Evolutionary conservation across 2,329 filamentous ascomycete genomes (phyloP), one percentile per base, ranked within the genome.

Genomic region (Phoma sp.): DNA sequence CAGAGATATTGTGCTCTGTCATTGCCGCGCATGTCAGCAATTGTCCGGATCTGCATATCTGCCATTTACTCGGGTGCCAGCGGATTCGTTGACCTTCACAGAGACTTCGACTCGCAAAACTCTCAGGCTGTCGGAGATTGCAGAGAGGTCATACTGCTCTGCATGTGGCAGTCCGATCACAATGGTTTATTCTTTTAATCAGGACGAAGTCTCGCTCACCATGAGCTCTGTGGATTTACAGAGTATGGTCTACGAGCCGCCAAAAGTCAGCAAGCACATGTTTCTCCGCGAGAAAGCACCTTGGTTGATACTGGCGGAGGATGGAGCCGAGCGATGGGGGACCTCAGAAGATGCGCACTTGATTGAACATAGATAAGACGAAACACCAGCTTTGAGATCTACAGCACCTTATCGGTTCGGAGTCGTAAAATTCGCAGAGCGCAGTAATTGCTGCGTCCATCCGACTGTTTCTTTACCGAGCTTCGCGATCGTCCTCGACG

Each of bases 1-100:
- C 0, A 64, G 59, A 10, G 55, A 65, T 23, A 64, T 80, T 25
- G 71, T 68, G 14, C 65, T 77, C 50, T 83, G 80, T 64, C 75
- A 82, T 62, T 83, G 81, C 60, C 67, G 65, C n/a, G 76, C 75
- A 36, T 83, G 81, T 57, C 79, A 80, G 52, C 78, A 78, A 60
- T 56, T 80, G 35, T 77, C 79, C 2, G 80, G 80, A 10, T 76
- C 74, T 3, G 75, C 75, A 1, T 82, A 74, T 52, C 67, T 81
- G 32, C 71, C 76, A 3, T 82, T 80, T 55, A 69, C 72, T 7
- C 55, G 69, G 7, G 75, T 82, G 36, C 65, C 73, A 0, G 57
- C 55, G 33, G 51, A 60, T 7, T 57, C 69, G 24, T 57, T 82
- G 37, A 71, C 63, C 8, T 78, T 73, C 46, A 70, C 68, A 39